Evolutionary conservation across 2,329 filamentous ascomycete species (phyloP).

Genomic region (Cordyceps farinosa): DNA sequence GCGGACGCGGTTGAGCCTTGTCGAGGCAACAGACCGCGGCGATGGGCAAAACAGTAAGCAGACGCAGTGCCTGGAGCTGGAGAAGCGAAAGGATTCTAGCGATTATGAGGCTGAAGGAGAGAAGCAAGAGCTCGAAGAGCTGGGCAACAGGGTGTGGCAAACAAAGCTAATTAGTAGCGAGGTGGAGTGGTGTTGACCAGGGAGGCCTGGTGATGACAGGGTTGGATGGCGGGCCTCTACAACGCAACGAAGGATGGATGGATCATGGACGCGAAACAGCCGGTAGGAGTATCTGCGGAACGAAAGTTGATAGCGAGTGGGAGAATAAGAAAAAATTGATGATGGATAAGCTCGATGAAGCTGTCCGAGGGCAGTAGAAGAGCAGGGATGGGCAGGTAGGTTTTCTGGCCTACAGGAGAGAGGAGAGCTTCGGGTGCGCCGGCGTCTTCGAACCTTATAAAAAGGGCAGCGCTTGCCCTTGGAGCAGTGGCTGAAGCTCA

Average conservation of each 20-base stretch:
- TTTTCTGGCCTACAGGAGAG: not conserved
- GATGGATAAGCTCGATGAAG: not conserved
- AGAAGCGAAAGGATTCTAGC: not conserved
- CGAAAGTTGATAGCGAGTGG: not conserved
- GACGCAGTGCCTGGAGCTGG: not conserved
- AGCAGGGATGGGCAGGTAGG: not conserved
- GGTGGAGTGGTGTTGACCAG: conserved; percentile 13
- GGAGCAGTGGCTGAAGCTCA: not conserved
- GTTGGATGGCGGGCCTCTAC: not conserved
- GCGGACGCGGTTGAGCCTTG: not conserved
- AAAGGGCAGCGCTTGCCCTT: conserved; percentile 14
- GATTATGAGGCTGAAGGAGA: not conserved
- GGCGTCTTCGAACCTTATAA: conserved; percentile 3
- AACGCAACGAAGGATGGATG: not conserved
- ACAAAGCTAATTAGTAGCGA: conserved; percentile 3
- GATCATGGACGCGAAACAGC: not conserved
- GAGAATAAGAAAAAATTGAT: not conserved
- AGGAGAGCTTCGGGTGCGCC: conserved; percentile 1
- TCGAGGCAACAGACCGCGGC: not conserved
- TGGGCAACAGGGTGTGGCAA: conserved; percentile 8
- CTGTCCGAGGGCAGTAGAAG: not conserved
- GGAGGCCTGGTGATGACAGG: conserved; percentile 11
- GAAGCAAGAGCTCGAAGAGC: not conserved
- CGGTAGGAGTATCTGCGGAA: not conserved
- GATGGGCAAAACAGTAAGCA: not conserved